Evolutionary conservation across 2,329 filamentous ascomycete species (phyloP), one percentile per base, ranked within the genome.

Genomic region (Microsporum ferrugineum): DNA sequence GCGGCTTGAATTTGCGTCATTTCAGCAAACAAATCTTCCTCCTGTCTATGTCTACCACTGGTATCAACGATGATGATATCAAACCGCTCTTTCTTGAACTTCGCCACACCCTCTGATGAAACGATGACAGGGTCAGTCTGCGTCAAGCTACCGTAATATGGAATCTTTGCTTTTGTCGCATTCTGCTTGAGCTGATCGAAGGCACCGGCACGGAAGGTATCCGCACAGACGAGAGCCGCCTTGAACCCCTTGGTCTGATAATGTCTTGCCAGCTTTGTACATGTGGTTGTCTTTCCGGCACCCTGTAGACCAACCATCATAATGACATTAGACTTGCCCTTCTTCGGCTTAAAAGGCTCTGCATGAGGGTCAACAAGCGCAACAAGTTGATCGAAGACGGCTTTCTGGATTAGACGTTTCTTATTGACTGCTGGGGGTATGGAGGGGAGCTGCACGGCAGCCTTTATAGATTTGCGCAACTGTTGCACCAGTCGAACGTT

Each of bases 171-270:
- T 75, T 97, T 99, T 38, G 91, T 97, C 1, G 94, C 94, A 73
- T 99, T 99, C 77, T 99, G 94, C 78, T 97, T 97, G 73, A 99
- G 76, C 78, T 99, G 94, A 72, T 99, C 94, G 68, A 99, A 99
- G 47, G 94, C 94, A 80, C 94, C 94, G 38, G 94, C 94, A 78
- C 94, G 89, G 81, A 99, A 99, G 31, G 94, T 99, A 76, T 99
- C 94, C 57, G 94, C 94, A 77, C 94, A 99, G 38, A 99, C 94
- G 61, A 99, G 79, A 67, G 92, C 96, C 5, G 91, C 84, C 75
- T 89, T 90, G 81, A 97, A 95, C 0, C 94, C 94, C 64, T 94
- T 82, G 7, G 89, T 90, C 74, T 95, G 89, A 76, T 99, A 99
- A 80, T 95, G 92, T 62, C 91, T 80, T 17, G 94, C 94, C 65